Conservation (phyloP, 768 basidiomycete species). For the Macrolepiota albuminosa region DNA sequence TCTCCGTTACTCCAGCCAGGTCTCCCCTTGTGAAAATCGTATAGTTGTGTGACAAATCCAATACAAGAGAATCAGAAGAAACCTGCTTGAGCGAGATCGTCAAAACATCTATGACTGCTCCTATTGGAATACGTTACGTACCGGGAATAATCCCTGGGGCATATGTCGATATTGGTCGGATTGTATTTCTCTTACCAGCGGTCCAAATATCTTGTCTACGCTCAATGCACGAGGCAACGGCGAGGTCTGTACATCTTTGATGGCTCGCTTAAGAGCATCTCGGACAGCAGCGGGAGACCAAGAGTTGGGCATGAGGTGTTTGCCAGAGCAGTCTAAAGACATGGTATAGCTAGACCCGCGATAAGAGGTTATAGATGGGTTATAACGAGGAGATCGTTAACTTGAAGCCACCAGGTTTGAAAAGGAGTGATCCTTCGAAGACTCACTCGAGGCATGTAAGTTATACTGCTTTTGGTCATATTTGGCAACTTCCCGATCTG, state of each 20-base stretch:
- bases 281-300: not conserved
- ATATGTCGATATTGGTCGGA: not conserved
- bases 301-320: not conserved
- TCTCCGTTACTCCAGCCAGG: not conserved
- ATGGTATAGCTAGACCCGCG: not conserved
- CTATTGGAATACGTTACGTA: not conserved
- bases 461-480: not conserved
- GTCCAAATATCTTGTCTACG: slow-evolving; percentile 2
- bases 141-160: not conserved
- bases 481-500: not conserved
- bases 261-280: not conserved
- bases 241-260: not conserved
- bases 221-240: not conserved
- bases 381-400: not conserved
- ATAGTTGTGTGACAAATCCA: slow-evolving; percentile 1
- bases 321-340: not conserved
- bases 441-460: not conserved
- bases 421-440: not conserved
- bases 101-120: not conserved
- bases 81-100: not conserved
- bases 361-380: no score
- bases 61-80: not conserved
- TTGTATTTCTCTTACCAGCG: slow-evolving; percentile 1
- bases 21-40: not conserved
- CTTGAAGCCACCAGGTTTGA: no score